A percentile compares a stretch with the other conserved stretches of the same genome.
These are phyloP conservation scores for Peronospora tabacina DNA, from an alignment of 352 stramenopile genomes.

Conservation along the genomic window DNA sequence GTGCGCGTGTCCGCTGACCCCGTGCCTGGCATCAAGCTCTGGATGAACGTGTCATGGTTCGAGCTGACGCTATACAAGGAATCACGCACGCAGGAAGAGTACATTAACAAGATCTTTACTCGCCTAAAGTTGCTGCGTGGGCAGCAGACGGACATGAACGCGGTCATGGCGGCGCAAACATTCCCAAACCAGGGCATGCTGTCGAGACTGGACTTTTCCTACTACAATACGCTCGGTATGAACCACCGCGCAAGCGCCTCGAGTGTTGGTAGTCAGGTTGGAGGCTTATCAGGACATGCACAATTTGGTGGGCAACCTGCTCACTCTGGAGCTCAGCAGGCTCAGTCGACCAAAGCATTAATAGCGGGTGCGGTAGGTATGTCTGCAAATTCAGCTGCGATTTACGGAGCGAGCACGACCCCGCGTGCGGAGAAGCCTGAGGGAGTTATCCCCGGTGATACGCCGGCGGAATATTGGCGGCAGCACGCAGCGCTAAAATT, in stretches of 20 bases:
- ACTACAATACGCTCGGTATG: slow-evolving; percentile 61
- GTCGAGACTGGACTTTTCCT: slow-evolving; percentile 63
- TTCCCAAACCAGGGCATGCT: slow-evolving; percentile 68
- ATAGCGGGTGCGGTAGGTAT: slow-evolving; percentile 16
- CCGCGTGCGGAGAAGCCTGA: slow-evolving; percentile 20
- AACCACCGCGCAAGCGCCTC: slow-evolving; percentile 29
- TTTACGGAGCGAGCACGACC: slow-evolving; percentile 19
- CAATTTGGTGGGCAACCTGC: slow-evolving; percentile 25
- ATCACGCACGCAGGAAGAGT: slow-evolving; percentile 75
- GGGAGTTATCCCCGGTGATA: slow-evolving; percentile 28
- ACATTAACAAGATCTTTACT: slow-evolving; percentile 86
- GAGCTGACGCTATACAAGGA: slow-evolving; percentile 81
- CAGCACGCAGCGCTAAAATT: slow-evolving; percentile 67
- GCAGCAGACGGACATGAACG: slow-evolving; percentile 68
- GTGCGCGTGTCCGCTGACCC: slow-evolving; percentile 75
- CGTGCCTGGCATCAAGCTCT: slow-evolving; percentile 72
- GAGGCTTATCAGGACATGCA: slow-evolving; percentile 34
- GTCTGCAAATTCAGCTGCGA: slow-evolving; percentile 19
- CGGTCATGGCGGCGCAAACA: slow-evolving; percentile 50
- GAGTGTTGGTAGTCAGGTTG: slow-evolving; percentile 22
- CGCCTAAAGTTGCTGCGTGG: slow-evolving; percentile 65
- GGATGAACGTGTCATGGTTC: slow-evolving; percentile 85
- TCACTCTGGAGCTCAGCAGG: slow-evolving; percentile 22
- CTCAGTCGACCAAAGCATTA: slow-evolving; percentile 17
- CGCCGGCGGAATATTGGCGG: slow-evolving; percentile 64